A percentile compares a stretch with the other conserved stretches of the same genome.
These are phyloP conservation scores for Cordyceps cateniannulata DNA, from an alignment of 2,329 filamentous ascomycete genomes.

Conservation along the genomic window DNA sequence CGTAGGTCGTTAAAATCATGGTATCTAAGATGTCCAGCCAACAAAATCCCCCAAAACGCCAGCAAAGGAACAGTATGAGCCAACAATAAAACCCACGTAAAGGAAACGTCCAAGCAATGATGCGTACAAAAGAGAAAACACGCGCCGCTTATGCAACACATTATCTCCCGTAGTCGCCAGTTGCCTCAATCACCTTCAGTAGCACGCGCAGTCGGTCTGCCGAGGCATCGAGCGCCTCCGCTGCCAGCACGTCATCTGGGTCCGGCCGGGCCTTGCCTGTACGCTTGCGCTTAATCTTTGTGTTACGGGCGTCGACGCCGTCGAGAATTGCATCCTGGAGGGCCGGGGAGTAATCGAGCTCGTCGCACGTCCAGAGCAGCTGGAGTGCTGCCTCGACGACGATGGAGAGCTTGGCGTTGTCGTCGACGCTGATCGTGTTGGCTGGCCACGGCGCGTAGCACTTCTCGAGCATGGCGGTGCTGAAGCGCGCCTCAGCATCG, in stretches of 20 bases:
- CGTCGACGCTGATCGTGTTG: conserved; percentile 50
- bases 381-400: conserved; percentile 60
- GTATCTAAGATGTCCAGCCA: neutral
- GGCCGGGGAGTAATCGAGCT: conserved; percentile 27
- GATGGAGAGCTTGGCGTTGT: conserved; percentile 68
- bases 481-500: conserved; percentile 33
- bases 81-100: neutral
- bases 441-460: conserved; percentile 63
- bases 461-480: conserved; percentile 39
- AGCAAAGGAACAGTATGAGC: neutral
- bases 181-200: conserved; percentile 27
- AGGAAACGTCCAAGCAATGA: neutral
- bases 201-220: conserved; percentile 35
- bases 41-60: neutral
- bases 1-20: neutral
- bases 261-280: conserved; percentile 27
- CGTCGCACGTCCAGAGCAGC: conserved; percentile 36
- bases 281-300: conserved; percentile 39
- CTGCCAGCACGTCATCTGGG: conserved; percentile 34
- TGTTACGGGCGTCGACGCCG: conserved; percentile 43
- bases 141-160: conserved; percentile 6
- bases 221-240: conserved; percentile 38
- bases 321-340: conserved; percentile 35
- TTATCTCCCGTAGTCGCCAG: conserved; percentile 11
- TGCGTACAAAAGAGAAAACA: neutral